A percentile compares a stretch with the other conserved stretches of the same genome.
phyloP scores from a whole-genome alignment of 2,329 filamentous ascomycete genomes.

The Pseudogymnoascus sp. region DNA sequence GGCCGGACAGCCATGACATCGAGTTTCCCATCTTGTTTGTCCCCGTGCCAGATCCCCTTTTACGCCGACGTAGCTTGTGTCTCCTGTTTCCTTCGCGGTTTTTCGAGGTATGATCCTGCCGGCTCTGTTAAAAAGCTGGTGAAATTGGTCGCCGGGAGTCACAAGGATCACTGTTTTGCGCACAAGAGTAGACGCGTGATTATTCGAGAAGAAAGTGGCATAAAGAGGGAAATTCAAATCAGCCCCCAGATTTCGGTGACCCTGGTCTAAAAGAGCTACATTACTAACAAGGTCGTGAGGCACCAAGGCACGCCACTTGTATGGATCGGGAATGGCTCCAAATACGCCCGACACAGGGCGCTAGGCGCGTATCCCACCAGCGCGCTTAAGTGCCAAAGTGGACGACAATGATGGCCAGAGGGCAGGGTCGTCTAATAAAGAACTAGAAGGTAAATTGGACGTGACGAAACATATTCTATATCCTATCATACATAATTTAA shows the following conservation, averaged over 20 bases:
- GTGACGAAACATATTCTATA: constrained; percentile 9
- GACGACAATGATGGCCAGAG: constrained; percentile 3
- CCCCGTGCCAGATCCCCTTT: constrained; percentile 6
- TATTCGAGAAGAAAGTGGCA: not conserved
- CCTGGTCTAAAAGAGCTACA: constrained; percentile 3
- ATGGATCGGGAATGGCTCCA: constrained; percentile 4
- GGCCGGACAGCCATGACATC: constrained; percentile 61
- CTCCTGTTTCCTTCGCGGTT: not conserved
- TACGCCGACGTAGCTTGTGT: not conserved
- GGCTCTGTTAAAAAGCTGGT: not conserved
- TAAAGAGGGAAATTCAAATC: constrained; percentile 1
- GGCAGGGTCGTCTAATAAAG: constrained; percentile 1
- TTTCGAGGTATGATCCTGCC: not conserved
- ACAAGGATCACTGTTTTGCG: not conserved
- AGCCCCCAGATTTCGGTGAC: not conserved
- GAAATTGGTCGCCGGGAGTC: not conserved
- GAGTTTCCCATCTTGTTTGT: constrained; percentile 9
- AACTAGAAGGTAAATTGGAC: not conserved
- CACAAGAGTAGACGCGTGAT: not conserved
- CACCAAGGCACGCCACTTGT: constrained; percentile 1
- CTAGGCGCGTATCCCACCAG: constrained; percentile 8
- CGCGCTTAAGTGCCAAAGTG: constrained; percentile 9
- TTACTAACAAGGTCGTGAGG: constrained; percentile 1
- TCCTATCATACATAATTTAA: not conserved
- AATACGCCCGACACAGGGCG: constrained; percentile 3